phyloP scores from a whole-genome alignment of 805 yeast genomes.

The Lachancea sp. region DNA sequence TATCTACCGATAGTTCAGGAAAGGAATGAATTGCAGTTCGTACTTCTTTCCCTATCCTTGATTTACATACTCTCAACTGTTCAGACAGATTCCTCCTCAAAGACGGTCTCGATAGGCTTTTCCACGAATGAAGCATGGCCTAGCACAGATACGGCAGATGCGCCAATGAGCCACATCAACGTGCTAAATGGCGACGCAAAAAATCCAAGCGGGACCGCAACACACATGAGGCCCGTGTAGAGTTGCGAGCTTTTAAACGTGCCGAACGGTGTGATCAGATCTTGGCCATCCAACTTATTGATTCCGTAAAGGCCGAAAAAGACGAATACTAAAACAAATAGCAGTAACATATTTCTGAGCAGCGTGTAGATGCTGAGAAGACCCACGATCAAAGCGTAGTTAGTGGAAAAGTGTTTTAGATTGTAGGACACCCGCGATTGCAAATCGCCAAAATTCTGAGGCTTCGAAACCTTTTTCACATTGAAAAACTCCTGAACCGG shows the following conservation, averaged over 20 bases:
- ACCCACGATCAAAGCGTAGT: slow-evolving; percentile 70
- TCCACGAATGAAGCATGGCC: slow-evolving; percentile 89
- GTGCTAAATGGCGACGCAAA: slow-evolving; percentile 87
- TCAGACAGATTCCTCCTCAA: slow-evolving; percentile 61
- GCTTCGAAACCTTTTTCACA: slow-evolving; percentile 81
- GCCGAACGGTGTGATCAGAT: slow-evolving; percentile 69
- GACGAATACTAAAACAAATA: slow-evolving; percentile 75
- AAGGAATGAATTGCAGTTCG: background rate
- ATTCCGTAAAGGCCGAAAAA: slow-evolving; percentile 74
- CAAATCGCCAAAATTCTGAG: slow-evolving; percentile 79
- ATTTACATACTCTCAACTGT: background rate
- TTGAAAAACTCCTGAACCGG: slow-evolving; percentile 95
- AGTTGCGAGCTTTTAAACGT: slow-evolving; percentile 70
- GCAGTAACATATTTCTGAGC: slow-evolving; percentile 73
- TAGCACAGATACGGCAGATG: slow-evolving; percentile 69
- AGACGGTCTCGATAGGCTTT: slow-evolving; percentile 91
- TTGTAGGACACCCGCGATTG: slow-evolving; percentile 87
- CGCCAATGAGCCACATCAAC: slow-evolving; percentile 85
- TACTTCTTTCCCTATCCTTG: background rate
- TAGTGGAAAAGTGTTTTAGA: slow-evolving; percentile 78
- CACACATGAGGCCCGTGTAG: slow-evolving; percentile 72
- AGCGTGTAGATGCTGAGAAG: slow-evolving; percentile 76
- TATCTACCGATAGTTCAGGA: no score
- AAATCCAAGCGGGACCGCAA: slow-evolving; percentile 76
- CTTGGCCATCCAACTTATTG: slow-evolving; percentile 72